phyloP scores from a whole-genome alignment of 2,329 filamentous ascomycete species.

The Neonectria faginata region DNA sequence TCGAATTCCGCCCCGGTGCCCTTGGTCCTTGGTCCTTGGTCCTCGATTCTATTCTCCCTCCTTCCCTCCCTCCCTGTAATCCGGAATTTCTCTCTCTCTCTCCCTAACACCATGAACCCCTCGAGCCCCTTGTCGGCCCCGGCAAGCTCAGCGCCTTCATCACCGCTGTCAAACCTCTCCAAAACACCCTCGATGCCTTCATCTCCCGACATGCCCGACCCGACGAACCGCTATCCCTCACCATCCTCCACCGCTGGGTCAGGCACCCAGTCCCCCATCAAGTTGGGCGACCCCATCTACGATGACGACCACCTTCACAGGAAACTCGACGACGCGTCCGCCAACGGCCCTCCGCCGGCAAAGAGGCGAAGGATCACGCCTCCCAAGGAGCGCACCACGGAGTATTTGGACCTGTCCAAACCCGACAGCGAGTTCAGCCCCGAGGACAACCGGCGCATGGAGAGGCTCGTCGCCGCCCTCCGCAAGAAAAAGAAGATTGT shows the following conservation, averaged over 20 bases:
- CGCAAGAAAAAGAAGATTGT: slow-evolving; percentile 96
- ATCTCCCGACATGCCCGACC: slow-evolving; percentile 56
- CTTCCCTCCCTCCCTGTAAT: not conserved
- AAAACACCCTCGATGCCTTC: slow-evolving; percentile 64
- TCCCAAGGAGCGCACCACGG: slow-evolving; percentile 77
- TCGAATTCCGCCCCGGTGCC: slow-evolving; percentile 23
- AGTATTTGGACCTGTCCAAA: slow-evolving; percentile 77
- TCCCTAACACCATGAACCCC: slow-evolving; percentile 40
- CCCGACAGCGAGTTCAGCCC: slow-evolving; percentile 61
- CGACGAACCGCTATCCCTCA: slow-evolving; percentile 63
- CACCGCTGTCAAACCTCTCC: slow-evolving; percentile 66
- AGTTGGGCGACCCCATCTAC: slow-evolving; percentile 55
- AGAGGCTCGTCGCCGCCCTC: slow-evolving; percentile 78
- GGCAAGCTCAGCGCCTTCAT: slow-evolving; percentile 58
- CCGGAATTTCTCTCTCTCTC: slow-evolving; percentile 22
- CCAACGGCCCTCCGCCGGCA: slow-evolving; percentile 73
- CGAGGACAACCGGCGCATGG: slow-evolving; percentile 67
- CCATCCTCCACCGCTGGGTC: slow-evolving; percentile 61
- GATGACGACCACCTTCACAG: slow-evolving; percentile 48
- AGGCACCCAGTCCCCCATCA: slow-evolving; percentile 64
- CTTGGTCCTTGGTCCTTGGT: slow-evolving; percentile 26
- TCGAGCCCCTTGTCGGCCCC: slow-evolving; percentile 50
- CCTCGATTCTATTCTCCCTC: slow-evolving; percentile 29
- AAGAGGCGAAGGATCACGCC: slow-evolving; percentile 80
- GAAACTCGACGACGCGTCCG: slow-evolving; percentile 36